These are phyloP conservation scores for Trifolium repens DNA, from an alignment of 306 rosid genomes.

Conservation along the genomic window DNA sequence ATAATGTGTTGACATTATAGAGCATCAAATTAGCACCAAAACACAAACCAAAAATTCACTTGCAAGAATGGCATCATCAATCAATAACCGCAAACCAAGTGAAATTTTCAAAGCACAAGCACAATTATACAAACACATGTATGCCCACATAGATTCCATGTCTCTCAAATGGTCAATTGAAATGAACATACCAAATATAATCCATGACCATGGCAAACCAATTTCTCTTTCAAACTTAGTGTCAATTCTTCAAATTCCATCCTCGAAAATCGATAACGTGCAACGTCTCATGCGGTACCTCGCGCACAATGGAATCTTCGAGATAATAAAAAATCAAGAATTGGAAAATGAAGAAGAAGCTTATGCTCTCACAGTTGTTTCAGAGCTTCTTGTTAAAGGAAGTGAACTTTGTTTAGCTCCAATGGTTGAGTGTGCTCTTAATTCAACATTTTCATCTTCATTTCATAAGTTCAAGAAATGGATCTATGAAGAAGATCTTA, in stretches of 20 bases:
- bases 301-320: slow-evolving; percentile 48
- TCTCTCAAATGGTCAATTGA: slow-evolving; percentile 44
- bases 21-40: background rate
- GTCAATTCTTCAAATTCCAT: slow-evolving; percentile 47
- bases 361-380: slow-evolving; percentile 42
- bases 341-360: slow-evolving; percentile 35
- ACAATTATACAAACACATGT: slow-evolving; percentile 32
- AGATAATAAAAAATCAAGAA: slow-evolving; percentile 7
- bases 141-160: background rate
- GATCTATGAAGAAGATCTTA: slow-evolving; percentile 4
- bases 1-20: background rate
- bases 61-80: slow-evolving; percentile 19
- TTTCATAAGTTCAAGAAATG: background rate
- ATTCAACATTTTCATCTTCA: background rate
- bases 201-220: slow-evolving; percentile 49
- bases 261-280: slow-evolving; percentile 22
- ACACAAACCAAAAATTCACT: background rate
- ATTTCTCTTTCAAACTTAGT: slow-evolving; percentile 46
- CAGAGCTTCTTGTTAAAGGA: slow-evolving; percentile 48
- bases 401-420: slow-evolving; percentile 36
- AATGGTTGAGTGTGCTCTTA: slow-evolving; percentile 20
- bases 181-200: slow-evolving; percentile 39
- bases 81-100: slow-evolving; percentile 19
- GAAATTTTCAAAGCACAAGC: slow-evolving; percentile 39
- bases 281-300: slow-evolving; percentile 49